These are phyloP conservation scores for Kalmusia sp. DNA, from an alignment of 2,329 filamentous ascomycete genomes.

Conservation along the genomic window DNA sequence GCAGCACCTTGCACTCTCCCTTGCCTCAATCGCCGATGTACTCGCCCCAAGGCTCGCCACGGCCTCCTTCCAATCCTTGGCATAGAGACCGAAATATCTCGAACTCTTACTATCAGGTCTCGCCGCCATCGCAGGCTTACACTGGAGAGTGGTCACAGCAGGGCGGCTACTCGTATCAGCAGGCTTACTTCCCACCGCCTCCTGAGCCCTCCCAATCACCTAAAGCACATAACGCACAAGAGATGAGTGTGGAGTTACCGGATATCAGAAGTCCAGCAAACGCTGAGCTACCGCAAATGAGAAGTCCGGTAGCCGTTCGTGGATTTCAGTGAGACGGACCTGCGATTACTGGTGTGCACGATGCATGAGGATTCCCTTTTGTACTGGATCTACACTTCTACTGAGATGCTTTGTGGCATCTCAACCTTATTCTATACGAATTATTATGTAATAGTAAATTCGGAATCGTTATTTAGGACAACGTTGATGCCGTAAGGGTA, in stretches of 20 bases:
- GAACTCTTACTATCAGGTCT: slow-evolving; percentile 3
- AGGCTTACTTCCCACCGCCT: slow-evolving; percentile 13
- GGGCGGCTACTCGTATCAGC: slow-evolving; percentile 3
- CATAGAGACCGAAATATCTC: not conserved
- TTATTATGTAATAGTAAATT: no score
- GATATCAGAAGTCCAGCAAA: slow-evolving; percentile 1
- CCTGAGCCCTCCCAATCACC: not conserved
- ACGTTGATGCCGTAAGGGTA: no score
- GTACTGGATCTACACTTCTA: no score
- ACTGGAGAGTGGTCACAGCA: no score
- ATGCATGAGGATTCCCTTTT: no score
- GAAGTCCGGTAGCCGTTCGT: slow-evolving; percentile 1
- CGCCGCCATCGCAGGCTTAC: slow-evolving; percentile 5
- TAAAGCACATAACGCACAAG: not conserved
- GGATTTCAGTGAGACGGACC: no score
- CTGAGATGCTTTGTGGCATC: no score
- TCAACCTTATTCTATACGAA: no score
- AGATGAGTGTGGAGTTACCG: slow-evolving; percentile 11
- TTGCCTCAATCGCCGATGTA: slow-evolving; percentile 15
- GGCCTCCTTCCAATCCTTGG: slow-evolving; percentile 6
- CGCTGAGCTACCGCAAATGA: slow-evolving; percentile 11
- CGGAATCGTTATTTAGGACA: no score
- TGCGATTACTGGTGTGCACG: no score
- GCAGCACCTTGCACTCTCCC: slow-evolving; percentile 17
- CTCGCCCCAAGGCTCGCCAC: slow-evolving; percentile 17